Evolutionary conservation across 495 filamentous ascomycete genomes (phyloP).

Genomic region (Xylaria curta): DNA sequence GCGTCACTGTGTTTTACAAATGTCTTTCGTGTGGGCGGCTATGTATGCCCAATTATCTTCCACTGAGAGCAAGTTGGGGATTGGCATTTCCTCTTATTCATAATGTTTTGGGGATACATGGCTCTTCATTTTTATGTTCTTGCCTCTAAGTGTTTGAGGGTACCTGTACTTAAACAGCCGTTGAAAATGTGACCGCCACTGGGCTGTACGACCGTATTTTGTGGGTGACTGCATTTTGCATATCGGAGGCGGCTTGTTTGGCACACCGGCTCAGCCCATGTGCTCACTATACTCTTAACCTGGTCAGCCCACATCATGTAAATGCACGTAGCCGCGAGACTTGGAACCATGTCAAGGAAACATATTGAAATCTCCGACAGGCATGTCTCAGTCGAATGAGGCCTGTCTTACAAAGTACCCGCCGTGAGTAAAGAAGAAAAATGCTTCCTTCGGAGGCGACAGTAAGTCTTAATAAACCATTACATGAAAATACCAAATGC

Average conservation of each 20-base stretch:
- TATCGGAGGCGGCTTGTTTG: conserved; percentile 2
- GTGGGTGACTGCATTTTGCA: neutral
- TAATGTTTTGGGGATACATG: neutral
- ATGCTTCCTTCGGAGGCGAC: too few relatives aligned
- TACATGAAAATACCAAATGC: neutral
- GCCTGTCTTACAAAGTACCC: conserved; percentile 10
- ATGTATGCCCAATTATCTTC: neutral
- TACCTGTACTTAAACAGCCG: neutral
- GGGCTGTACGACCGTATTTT: neutral
- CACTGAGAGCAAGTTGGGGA: neutral
- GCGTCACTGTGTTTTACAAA: neutral
- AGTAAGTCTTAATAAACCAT: neutral
- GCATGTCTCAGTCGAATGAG: conserved; percentile 12
- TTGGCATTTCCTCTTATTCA: neutral
- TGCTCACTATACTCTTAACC: neutral
- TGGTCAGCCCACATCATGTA: neutral
- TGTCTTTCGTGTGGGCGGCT: neutral
- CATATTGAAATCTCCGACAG: conserved; percentile 18
- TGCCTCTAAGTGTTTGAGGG: neutral
- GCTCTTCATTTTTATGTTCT: neutral
- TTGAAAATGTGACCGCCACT: neutral
- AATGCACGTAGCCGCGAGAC: conserved; percentile 24
- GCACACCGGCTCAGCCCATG: neutral
- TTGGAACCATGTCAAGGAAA: conserved; percentile 3
- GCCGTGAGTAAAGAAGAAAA: neutral